Conservation (phyloP, 148 eudicot species). For the Chenopodium album region DNA sequence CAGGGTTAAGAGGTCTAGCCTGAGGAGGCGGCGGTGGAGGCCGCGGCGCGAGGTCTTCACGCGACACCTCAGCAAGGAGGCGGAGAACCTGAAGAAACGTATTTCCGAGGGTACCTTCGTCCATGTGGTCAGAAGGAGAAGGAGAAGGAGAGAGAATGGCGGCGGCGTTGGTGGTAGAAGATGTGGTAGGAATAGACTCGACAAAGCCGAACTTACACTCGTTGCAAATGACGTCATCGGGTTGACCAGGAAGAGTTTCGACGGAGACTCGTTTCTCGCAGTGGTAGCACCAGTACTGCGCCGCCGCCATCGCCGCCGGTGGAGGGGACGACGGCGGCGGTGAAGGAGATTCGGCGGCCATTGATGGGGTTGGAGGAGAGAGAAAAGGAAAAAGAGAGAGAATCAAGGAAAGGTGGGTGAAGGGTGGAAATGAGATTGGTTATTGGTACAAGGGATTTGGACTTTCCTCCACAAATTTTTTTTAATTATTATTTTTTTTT, state of each 20-base stretch:
- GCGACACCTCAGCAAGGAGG: constrained; percentile 61
- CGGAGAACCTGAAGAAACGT: constrained; percentile 73
- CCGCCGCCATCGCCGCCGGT: constrained; percentile 8
- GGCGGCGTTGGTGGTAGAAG: not conserved
- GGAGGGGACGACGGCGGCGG: constrained; percentile 34
- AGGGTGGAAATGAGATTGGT: not conserved
- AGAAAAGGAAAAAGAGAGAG: not conserved
- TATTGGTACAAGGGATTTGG: constrained; percentile 2
- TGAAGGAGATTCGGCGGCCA: constrained; percentile 40
- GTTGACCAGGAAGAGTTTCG: constrained; percentile 47
- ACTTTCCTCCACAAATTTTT: not conserved
- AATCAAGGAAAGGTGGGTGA: not conserved
- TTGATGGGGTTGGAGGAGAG: constrained; percentile 16
- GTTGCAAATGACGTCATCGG: constrained; percentile 59
- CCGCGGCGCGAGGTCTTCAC: constrained; percentile 61
- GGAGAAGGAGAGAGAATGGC: constrained; percentile 13
- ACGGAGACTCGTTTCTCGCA: constrained; percentile 69
- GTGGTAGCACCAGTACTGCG: constrained; percentile 73
- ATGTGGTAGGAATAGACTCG: constrained; percentile 40
- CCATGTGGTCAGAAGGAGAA: constrained; percentile 4
- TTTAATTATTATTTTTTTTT: not conserved
- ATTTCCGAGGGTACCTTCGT: constrained; percentile 40
- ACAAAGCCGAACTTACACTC: constrained; percentile 85
- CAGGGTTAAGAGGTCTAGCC: constrained; percentile 22
- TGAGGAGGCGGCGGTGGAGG: constrained; percentile 44